Evolutionary conservation across 352 stramenopile species (phyloP).

Genomic region (Lagenidium sp.): DNA sequence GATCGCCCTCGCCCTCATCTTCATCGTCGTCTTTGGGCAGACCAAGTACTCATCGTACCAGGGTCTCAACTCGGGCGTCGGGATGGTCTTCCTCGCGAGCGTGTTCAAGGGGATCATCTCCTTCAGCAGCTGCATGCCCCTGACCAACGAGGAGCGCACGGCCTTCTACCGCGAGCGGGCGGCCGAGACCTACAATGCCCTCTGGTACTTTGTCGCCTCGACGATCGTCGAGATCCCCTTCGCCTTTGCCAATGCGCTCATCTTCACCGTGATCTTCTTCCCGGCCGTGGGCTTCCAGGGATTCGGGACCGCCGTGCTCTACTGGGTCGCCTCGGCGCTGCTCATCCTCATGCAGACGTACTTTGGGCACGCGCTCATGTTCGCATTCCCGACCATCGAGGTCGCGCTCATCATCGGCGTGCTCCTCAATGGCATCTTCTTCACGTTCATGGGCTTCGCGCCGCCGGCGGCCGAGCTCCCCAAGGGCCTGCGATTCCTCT

Average conservation of each 20-base stretch:
- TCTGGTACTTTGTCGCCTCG: slow-evolving; percentile 66
- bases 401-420: slow-evolving; percentile 17
- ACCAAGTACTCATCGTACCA: slow-evolving; percentile 16
- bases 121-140: slow-evolving; percentile 49
- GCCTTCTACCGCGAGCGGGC: slow-evolving; percentile 91
- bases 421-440: slow-evolving; percentile 52
- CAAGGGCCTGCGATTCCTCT: slow-evolving; percentile 42
- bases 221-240: slow-evolving; percentile 56
- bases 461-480: slow-evolving; percentile 42
- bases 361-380: slow-evolving; percentile 17
- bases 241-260: slow-evolving; percentile 11
- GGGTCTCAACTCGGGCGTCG: slow-evolving; percentile 22
- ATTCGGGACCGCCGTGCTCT: slow-evolving; percentile 10
- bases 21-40: slow-evolving; percentile 34
- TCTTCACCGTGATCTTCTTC: slow-evolving; percentile 25
- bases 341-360: slow-evolving; percentile 19
- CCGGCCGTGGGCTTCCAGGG: slow-evolving; percentile 22
- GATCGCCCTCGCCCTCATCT: slow-evolving; percentile 43
- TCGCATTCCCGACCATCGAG: slow-evolving; percentile 17
- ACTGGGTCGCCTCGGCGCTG: slow-evolving; percentile 16
- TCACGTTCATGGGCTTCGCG: slow-evolving; percentile 74
- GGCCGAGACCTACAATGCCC: slow-evolving; percentile 83
- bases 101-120: slow-evolving; percentile 58
- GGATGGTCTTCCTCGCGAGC: slow-evolving; percentile 59
- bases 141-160: slow-evolving; percentile 61